Base-by-base conservation (phyloP, 257 asterid genomes). In the Penstemon barbatus region DNA sequence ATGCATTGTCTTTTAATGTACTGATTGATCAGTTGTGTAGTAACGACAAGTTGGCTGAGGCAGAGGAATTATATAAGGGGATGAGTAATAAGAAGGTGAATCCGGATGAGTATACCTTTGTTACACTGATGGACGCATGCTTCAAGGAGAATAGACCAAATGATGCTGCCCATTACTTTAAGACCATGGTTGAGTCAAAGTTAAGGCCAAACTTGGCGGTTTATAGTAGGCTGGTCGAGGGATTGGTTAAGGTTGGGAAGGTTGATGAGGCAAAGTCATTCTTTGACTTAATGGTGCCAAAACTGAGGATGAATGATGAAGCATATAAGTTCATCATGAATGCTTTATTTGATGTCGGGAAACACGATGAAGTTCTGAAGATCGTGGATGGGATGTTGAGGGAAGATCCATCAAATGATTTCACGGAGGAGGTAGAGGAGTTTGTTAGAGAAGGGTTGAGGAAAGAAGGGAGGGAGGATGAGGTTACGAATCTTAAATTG, bases 21-120 rank as follows among this genome's bases (percentile, higher is more conserved):
- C 69, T 93, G 82, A 88, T 93, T 54, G 96, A 93, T 71, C 94
- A 84, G 71, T 66, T 93, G 78, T 93, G 99, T 74, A 80, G 74
- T 61, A 90, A 88, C 25, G 81, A 77, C 61, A 79, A 84, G 77
- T 73, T 93, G 77, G 78, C 75, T 7, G 88, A 84, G 66, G 97
- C 96, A 0, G 96, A 88, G 82, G 91, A 87, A 80, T 79, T 93
- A 55, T 93, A 87, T 50, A 78, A 69, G 64, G 92, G 90, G 9
- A 93, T 90, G 96, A 75, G 65, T 25, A 89, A 83, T 60, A 83
- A 78, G 75, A 82, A 79, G 39, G 96, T 86, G 61, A 88, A 46
- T 49, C 96, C 96, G 0, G 97, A 93, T 69, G 99, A 93, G 89
- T 83, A 81, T 61, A 88, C 99, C 12, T 87, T 85, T 69, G 92